Evolutionary conservation across 2,329 filamentous ascomycete genomes (phyloP).

Genomic region (Trichophyton benhamiae): DNA sequence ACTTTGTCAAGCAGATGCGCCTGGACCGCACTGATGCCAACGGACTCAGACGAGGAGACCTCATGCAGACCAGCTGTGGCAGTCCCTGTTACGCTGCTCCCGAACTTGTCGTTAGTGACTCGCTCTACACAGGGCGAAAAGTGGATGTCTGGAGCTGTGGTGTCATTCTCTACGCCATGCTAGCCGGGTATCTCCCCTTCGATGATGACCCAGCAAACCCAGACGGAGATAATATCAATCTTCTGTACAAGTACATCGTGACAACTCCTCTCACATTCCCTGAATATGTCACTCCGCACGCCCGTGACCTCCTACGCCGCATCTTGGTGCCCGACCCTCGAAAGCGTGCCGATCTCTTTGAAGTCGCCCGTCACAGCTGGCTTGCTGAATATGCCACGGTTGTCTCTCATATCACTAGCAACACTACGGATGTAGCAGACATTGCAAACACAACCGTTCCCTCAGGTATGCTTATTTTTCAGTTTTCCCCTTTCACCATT

Average conservation of each 20-base stretch:
- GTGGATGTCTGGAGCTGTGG: conserved; percentile 99
- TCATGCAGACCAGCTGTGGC: conserved; percentile 98
- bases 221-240: conserved; percentile 97
- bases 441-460: conserved; percentile 68
- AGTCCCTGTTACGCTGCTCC: conserved; percentile 96
- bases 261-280: conserved; percentile 94
- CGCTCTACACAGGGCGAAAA: conserved; percentile 90
- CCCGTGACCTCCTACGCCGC: conserved; percentile 76
- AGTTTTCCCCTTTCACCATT: background rate
- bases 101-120: conserved; percentile 93
- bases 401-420: conserved; percentile 93
- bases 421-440: conserved; percentile 73
- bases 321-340: conserved; percentile 92
- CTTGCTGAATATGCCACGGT: conserved; percentile 93
- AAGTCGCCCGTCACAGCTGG: conserved; percentile 97
- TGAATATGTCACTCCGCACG: conserved; percentile 96
- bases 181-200: conserved; percentile 93
- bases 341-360: conserved; percentile 89
- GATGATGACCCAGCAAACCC: conserved; percentile 97
- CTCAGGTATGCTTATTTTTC: conserved; percentile 34
- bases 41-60: conserved; percentile 70
- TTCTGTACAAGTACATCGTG: conserved; percentile 98
- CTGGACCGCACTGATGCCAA: conserved; percentile 66
- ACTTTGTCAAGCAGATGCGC: conserved; percentile 76
- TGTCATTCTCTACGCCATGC: conserved; percentile 97